Evolutionary conservation across 1,284 basidiomycete species (phyloP).

Genomic region (Ceratobasidium sp.): DNA sequence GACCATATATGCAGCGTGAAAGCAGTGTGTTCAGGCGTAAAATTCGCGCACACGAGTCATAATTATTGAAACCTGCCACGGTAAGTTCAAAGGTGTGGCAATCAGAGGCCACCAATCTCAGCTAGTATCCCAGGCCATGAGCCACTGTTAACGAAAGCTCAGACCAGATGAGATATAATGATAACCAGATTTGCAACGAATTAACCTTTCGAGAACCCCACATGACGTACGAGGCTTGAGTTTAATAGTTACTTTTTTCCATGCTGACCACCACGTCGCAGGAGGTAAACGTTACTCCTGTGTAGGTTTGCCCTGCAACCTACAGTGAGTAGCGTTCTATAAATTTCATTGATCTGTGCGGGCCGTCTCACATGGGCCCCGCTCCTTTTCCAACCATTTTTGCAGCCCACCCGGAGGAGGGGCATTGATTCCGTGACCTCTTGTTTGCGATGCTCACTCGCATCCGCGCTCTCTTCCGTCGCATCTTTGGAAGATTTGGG

Average conservation of each 20-base stretch:
- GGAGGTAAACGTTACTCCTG: conserved; percentile 17
- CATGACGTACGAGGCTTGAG: conserved; percentile 23
- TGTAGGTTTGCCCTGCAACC: conserved; percentile 40
- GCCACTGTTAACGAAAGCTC: background rate
- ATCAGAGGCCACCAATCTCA: too few relatives aligned
- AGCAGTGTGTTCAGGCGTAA: background rate
- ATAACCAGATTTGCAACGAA: conserved; percentile 26
- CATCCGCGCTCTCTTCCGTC: conserved; percentile 13
- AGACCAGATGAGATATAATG: background rate
- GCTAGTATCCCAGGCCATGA: too few relatives aligned
- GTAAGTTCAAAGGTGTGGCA: background rate
- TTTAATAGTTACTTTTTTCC: conserved; percentile 2
- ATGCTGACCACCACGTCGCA: conserved; percentile 38
- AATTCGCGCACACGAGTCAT: background rate
- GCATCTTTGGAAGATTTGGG: conserved; percentile 37
- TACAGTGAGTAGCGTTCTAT: conserved; percentile 9
- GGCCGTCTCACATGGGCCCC: background rate
- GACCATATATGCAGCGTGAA: background rate
- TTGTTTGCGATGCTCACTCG: conserved; percentile 26
- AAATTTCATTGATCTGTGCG: background rate
- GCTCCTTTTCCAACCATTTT: background rate
- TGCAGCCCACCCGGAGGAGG: background rate
- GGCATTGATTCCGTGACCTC: background rate
- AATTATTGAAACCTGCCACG: background rate
- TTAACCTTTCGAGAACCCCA: conserved; percentile 30